Percentiles rank a stretch among this genome's conserved stretches.
These are phyloP conservation scores for Tricholoma hemisulphureum DNA, from an alignment of 768 basidiomycete genomes.

Conservation along the genomic window DNA sequence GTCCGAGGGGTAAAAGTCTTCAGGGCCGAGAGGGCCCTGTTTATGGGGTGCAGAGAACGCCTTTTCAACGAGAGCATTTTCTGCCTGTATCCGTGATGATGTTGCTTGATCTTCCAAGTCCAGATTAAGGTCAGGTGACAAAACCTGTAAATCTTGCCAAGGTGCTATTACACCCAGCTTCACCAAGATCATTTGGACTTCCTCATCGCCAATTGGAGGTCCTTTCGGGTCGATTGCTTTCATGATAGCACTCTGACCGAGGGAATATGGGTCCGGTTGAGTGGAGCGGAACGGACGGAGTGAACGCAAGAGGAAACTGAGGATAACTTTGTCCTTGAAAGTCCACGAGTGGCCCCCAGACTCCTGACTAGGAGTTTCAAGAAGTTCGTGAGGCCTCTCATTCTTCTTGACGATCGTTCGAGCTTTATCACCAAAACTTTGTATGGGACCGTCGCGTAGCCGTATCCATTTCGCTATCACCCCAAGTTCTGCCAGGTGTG, in stretches of 20 bases:
- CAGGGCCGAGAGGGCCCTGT: conserved; percentile 46
- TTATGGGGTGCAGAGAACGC: conserved; percentile 26
- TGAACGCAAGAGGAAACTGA: conserved; percentile 57
- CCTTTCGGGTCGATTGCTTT: conserved; percentile 48
- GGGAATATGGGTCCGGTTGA: conserved; percentile 63
- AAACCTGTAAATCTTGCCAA: conserved; percentile 70
- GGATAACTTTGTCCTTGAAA: conserved; percentile 51
- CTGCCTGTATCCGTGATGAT: conserved; percentile 21
- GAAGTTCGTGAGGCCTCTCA: conserved; percentile 23
- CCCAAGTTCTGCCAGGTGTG: conserved; percentile 52
- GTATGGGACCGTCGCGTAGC: conserved; percentile 36
- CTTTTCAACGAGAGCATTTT: conserved; percentile 28
- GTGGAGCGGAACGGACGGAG: conserved; percentile 45
- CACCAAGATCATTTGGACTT: conserved; percentile 50
- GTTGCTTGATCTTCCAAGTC: conserved; percentile 31
- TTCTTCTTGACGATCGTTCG: conserved; percentile 37
- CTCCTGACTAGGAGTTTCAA: conserved; percentile 28
- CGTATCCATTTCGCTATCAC: conserved; percentile 50
- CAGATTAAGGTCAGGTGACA: conserved; percentile 37
- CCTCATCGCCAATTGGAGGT: conserved; percentile 28
- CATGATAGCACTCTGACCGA: conserved; percentile 53
- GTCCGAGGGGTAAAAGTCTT: conserved; percentile 66
- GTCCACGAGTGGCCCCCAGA: conserved; percentile 43
- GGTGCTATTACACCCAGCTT: conserved; percentile 75
- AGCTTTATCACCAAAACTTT: conserved; percentile 52